These are phyloP conservation scores for Chondrus crispus DNA, from an alignment of 23 red algal genomes.

Conservation along the genomic window DNA sequence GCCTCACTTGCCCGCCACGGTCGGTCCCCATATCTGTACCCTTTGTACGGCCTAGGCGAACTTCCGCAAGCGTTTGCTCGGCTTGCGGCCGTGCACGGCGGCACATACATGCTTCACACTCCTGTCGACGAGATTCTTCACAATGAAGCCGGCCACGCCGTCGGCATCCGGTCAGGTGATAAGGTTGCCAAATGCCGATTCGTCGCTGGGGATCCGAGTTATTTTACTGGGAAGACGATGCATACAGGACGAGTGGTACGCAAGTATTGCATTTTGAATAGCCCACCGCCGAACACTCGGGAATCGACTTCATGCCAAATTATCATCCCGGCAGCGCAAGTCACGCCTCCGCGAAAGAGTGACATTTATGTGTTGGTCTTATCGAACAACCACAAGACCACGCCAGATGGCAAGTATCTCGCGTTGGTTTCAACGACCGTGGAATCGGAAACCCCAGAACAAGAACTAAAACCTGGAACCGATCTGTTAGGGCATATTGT, in stretches of 20 bases:
- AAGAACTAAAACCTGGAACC: slow-evolving; percentile 70
- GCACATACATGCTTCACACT: slow-evolving; percentile 94
- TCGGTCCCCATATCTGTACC: slow-evolving; percentile 92
- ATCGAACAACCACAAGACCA: slow-evolving; percentile 78
- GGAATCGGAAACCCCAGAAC: slow-evolving; percentile 73
- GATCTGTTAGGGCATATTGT: slow-evolving; percentile 79
- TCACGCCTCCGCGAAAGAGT: slow-evolving; percentile 62
- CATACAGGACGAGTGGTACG: slow-evolving; percentile 74
- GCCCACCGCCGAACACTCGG: slow-evolving; percentile 76
- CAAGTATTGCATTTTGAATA: slow-evolving; percentile 88
- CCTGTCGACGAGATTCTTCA: slow-evolving; percentile 74
- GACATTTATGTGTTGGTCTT: slow-evolving; percentile 98
- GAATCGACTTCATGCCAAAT: slow-evolving; percentile 89
- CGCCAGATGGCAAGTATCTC: slow-evolving; percentile 80
- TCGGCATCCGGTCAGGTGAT: slow-evolving; percentile 77
- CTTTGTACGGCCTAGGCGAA: slow-evolving; percentile 95
- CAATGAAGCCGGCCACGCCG: slow-evolving; percentile 56
- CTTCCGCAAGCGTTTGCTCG: slow-evolving; percentile 98
- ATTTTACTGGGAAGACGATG: slow-evolving; percentile 74
- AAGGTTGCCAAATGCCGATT: slow-evolving; percentile 74
- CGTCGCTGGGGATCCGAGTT: slow-evolving; percentile 89
- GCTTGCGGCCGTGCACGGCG: slow-evolving; percentile 92
- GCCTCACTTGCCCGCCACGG: slow-evolving; percentile 84
- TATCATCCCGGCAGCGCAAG: slow-evolving; percentile 79
- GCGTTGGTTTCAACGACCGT: slow-evolving; percentile 94